Percentiles rank a stretch among this genome's conserved stretches.
These are phyloP conservation scores for Saraca asoca DNA, from an alignment of 331 rosid species.

Conservation along the genomic window DNA sequence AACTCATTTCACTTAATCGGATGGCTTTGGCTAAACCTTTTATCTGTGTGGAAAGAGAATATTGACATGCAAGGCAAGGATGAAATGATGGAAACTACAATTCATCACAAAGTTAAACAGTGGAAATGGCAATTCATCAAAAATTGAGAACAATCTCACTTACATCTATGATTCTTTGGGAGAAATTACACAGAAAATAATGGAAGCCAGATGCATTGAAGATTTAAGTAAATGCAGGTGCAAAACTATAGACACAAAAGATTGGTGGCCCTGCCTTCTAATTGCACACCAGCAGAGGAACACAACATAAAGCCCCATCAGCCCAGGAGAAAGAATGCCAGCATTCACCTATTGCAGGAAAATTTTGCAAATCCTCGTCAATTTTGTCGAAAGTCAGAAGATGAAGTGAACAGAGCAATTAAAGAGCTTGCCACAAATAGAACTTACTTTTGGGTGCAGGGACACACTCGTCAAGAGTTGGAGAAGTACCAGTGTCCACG, in stretches of 20 bases:
- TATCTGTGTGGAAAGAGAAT: no score
- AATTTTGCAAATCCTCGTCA: conserved; percentile 20
- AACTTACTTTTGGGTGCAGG: conserved; percentile 73
- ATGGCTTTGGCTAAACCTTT: no score
- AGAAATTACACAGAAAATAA: conserved; percentile 12
- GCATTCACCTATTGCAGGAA: conserved; percentile 65
- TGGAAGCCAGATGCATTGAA: neutral
- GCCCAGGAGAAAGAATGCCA: conserved; percentile 82
- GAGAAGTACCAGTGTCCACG: conserved; percentile 75
- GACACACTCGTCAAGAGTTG: conserved; percentile 85
- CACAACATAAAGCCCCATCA: conserved; percentile 95
- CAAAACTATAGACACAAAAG: conserved; percentile 18
- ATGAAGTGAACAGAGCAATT: conserved; percentile 24
- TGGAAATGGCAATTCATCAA: neutral
- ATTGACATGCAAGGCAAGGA: no score
- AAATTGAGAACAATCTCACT: conserved; percentile 10
- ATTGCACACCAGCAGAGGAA: conserved; percentile 98
- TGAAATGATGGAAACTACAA: conserved; percentile 1
- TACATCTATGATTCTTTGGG: conserved; percentile 22
- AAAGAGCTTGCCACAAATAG: neutral
- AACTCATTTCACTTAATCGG: no score
- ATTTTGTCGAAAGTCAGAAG: conserved; percentile 9
- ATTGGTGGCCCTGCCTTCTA: conserved; percentile 62
- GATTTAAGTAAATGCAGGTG: neutral
- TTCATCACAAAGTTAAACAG: neutral